Percentiles rank a stretch among this genome's conserved stretches.
These are phyloP conservation scores for Lagenidium giganteum DNA, from an alignment of 352 stramenopile genomes.

Conservation along the genomic window DNA sequence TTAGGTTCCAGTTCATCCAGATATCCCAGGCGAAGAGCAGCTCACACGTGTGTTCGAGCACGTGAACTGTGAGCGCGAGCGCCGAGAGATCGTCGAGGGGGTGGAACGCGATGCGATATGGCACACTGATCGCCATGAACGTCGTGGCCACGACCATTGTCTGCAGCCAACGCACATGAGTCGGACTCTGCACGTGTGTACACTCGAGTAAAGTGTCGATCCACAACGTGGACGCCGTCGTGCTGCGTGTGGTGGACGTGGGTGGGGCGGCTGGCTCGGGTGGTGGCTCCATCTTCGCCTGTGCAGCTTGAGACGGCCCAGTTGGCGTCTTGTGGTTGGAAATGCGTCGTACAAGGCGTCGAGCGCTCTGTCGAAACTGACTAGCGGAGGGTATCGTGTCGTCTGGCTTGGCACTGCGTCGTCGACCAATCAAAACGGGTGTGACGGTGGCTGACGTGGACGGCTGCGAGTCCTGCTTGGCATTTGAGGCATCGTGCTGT, in stretches of 20 bases:
- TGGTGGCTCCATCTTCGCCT: neutral
- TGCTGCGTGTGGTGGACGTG: neutral
- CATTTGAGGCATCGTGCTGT: no score
- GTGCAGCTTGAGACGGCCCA: neutral
- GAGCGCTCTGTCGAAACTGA: constrained; percentile 1
- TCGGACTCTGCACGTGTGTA: constrained; percentile 33
- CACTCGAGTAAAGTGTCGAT: constrained; percentile 40
- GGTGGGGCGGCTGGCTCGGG: constrained; percentile 1
- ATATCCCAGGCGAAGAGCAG: constrained; percentile 49
- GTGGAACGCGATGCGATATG: constrained; percentile 42
- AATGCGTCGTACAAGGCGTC: neutral
- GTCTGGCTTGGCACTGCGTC: neutral
- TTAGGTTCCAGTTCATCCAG: constrained; percentile 57
- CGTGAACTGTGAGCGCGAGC: constrained; percentile 11
- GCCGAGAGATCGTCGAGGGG: constrained; percentile 13
- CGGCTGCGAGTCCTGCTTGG: no score
- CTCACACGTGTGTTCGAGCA: constrained; percentile 34
- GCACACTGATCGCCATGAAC: constrained; percentile 35
- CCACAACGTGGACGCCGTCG: constrained; percentile 26
- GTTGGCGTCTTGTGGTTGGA: neutral
- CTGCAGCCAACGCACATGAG: constrained; percentile 35
- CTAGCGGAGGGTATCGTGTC: neutral
- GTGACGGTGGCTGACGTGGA: no score
- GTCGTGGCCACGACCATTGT: constrained; percentile 23
- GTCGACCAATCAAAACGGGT: no score